Evolutionary conservation across 495 filamentous ascomycete species (phyloP).

Genomic region (Hyaloscypha bicolor): DNA sequence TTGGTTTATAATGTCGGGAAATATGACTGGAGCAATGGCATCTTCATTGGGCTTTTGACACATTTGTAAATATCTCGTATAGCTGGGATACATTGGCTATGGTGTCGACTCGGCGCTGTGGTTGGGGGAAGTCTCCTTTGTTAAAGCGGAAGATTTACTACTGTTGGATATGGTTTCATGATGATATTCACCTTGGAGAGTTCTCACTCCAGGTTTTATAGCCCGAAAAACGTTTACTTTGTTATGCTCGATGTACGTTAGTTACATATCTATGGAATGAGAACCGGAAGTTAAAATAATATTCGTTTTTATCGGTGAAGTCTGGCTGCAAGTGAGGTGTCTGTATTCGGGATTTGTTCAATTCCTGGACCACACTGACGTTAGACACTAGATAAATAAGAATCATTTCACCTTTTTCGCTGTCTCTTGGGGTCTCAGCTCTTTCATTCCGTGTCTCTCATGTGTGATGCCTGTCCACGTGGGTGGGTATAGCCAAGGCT

Average conservation of each 20-base stretch:
- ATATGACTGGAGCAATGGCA: not conserved
- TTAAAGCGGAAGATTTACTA: not conserved
- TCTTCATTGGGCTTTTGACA: not conserved
- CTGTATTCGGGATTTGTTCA: too few relatives aligned
- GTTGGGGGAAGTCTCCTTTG: not conserved
- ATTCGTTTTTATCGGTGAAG: not conserved
- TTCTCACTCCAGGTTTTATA: not conserved
- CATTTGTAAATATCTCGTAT: not conserved
- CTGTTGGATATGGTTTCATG: not conserved
- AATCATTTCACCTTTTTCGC: not conserved
- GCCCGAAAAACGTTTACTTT: not conserved
- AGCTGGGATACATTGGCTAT: not conserved
- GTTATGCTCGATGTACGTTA: not conserved
- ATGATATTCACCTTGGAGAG: not conserved
- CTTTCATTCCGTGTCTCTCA: too few relatives aligned
- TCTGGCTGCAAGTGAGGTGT: too few relatives aligned
- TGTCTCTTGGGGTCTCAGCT: not conserved
- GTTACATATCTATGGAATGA: not conserved
- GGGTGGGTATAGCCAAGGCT: not conserved
- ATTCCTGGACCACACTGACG: too few relatives aligned
- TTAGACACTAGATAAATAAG: not conserved
- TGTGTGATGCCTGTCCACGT: too few relatives aligned
- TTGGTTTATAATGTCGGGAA: constrained; percentile 18
- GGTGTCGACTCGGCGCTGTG: not conserved
- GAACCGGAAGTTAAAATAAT: not conserved